phyloP scores from a whole-genome alignment of 2,329 filamentous ascomycete genomes.

The Penicillium palitans region DNA sequence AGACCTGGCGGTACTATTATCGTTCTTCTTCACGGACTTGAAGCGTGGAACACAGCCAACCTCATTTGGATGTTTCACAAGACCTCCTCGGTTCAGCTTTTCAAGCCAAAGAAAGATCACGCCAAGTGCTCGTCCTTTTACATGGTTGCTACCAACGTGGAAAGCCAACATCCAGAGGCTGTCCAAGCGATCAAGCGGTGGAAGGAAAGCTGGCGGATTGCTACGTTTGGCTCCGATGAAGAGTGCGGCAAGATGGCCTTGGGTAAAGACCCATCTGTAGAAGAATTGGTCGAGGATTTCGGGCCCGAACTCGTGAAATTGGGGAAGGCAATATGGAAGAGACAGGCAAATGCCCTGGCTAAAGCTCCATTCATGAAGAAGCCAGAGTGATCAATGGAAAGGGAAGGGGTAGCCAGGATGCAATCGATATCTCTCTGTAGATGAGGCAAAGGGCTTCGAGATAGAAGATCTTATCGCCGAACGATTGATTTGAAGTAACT shows the following conservation, averaged over 20 bases:
- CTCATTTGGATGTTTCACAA: constrained; percentile 43
- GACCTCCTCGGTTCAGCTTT: constrained; percentile 48
- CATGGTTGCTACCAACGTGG: constrained; percentile 50
- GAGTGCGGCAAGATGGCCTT: not conserved
- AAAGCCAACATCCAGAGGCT: constrained; percentile 35
- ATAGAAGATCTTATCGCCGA: not conserved
- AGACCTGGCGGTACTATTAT: constrained; percentile 53
- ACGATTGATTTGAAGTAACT: not conserved
- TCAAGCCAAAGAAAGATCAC: constrained; percentile 49
- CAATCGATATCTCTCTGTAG: not conserved
- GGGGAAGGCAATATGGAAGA: constrained; percentile 37
- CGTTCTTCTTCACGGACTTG: constrained; percentile 52
- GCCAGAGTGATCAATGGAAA: not conserved
- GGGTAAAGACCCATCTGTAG: constrained; percentile 15
- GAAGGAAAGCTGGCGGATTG: constrained; percentile 31
- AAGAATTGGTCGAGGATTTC: constrained; percentile 39
- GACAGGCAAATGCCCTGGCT: not conserved
- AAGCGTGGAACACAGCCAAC: constrained; percentile 41
- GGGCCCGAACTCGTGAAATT: constrained; percentile 35
- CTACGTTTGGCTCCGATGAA: constrained; percentile 33
- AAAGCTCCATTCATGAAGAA: not conserved
- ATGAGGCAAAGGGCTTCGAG: not conserved
- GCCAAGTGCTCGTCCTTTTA: constrained; percentile 54
- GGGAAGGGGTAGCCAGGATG: not conserved
- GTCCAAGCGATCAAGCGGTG: constrained; percentile 40